A percentile compares a stretch with the other conserved stretches of the same genome.
phyloP scores from a whole-genome alignment of 2,329 filamentous ascomycete species.

The Stemphylium vesicarium region DNA sequence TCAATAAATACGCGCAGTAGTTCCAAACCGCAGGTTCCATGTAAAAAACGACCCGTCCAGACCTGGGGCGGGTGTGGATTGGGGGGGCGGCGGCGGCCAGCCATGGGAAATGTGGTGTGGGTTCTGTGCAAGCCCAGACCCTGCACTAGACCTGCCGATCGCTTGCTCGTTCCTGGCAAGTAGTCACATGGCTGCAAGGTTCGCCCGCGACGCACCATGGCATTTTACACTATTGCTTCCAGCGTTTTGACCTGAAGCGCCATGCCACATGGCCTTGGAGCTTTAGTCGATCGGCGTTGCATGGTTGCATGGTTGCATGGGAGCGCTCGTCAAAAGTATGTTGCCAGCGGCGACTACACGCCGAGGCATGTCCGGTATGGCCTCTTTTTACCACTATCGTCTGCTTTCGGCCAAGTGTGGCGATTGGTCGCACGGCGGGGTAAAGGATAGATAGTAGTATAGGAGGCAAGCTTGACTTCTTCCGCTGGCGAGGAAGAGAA shows the following conservation, averaged over 20 bases:
- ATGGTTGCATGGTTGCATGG: not conserved
- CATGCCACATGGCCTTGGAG: too few relatives aligned
- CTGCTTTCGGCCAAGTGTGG: constrained; percentile 1
- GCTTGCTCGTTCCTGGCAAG: constrained; percentile 1
- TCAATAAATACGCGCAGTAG: constrained; percentile 18
- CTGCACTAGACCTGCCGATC: constrained; percentile 5
- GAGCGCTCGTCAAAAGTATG: too few relatives aligned
- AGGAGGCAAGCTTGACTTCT: constrained; percentile 1
- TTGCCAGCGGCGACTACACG: too few relatives aligned
- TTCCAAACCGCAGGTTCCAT: constrained; percentile 13
- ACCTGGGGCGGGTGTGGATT: not conserved
- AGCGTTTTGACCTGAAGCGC: too few relatives aligned
- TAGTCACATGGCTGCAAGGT: not conserved
- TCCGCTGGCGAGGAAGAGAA: not conserved
- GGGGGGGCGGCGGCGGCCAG: not conserved
- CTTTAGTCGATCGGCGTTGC: not conserved
- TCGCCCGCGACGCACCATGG: not conserved
- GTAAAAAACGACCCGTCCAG: constrained; percentile 4
- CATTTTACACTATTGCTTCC: not conserved
- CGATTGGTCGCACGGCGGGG: constrained; percentile 4
- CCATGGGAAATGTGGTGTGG: not conserved
- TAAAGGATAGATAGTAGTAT: not conserved
- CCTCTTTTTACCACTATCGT: not conserved
- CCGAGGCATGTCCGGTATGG: not conserved
- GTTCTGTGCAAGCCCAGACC: constrained; percentile 8